Base-by-base conservation (phyloP, 2,329 filamentous ascomycete genomes). In the Lasiodiplodia gonubiensis region DNA sequence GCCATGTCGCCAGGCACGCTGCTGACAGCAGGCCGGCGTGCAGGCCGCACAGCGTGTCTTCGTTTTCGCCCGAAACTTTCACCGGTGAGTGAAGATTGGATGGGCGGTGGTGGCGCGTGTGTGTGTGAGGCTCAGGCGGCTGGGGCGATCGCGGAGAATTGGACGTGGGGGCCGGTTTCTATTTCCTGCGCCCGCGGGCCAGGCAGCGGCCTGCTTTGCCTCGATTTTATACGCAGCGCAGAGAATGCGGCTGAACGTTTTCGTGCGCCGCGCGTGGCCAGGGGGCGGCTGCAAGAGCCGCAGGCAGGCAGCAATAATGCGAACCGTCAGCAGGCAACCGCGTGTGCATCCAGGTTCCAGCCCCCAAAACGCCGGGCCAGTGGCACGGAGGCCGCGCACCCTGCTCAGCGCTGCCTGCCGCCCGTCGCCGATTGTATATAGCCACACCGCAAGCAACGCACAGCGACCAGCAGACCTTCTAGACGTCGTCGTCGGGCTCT, bases 291-390 rank as follows among this genome's bases (percentile, higher is more conserved):
- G 2, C 25, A 14, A 35, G 59, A 63, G 59, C 59, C 59, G 59
- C 59, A 51, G 18, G 16, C 35, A 66, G 64, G 64, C 64, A 66
- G 64, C 64, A 57, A 42, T 46, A 66, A 55, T 66, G 64, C 64
- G 64, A 66, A 66, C 64, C 54, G n/a, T 42, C 64, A 54, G 64
- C 59, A 63, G 59, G 59, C 59, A 63, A 63, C 42, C 27, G 16
- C 25, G 5, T 35, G 27, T 35, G 25, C 57, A 7, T 23, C 23
- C 57, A 18, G 25, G 23, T 27, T 16, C 18, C 42, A 14, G 27
- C 39, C 55, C 53, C 53, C 35, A 46, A 35, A 35, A 18, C 23
- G 21, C 57, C 39, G n/a, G 35, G 53, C 33, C 53, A 30, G 51
- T 53, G 25, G 23, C 27, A 55, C 53, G 53, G 53, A 33, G 30